Evolutionary conservation across 495 filamentous ascomycete genomes (phyloP).

Genomic region (Aspergillus nidulans): DNA sequence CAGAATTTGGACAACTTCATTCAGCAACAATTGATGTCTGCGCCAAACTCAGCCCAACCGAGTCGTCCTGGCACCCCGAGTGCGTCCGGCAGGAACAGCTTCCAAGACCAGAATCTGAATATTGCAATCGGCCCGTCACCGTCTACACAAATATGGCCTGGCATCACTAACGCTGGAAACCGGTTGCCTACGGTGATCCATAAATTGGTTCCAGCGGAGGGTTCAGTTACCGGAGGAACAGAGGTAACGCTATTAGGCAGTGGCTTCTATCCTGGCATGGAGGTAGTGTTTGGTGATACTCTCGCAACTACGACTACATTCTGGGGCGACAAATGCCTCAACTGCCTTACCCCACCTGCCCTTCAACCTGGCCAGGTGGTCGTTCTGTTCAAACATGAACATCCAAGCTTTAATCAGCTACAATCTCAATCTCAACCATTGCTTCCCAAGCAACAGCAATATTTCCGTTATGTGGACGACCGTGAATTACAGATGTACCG

Average conservation of each 20-base stretch:
- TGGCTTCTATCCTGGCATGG: conserved; percentile 72
- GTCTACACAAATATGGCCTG: conserved; percentile 38
- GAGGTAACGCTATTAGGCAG: conserved; percentile 81
- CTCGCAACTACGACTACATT: conserved; percentile 75
- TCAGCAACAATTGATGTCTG: conserved; percentile 57
- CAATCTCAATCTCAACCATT: conserved; percentile 41
- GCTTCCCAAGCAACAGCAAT: conserved; percentile 51
- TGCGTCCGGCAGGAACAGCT: conserved; percentile 40
- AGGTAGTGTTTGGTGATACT: conserved; percentile 80
- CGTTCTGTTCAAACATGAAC: conserved; percentile 66
- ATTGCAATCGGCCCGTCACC: conserved; percentile 29
- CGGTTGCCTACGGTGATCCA: conserved; percentile 57
- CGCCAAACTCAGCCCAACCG: conserved; percentile 59
- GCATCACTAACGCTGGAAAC: conserved; percentile 35
- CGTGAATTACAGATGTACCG: conserved; percentile 64
- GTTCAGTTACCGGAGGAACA: conserved; percentile 73
- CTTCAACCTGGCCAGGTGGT: conserved; percentile 63
- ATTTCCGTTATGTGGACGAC: conserved; percentile 78
- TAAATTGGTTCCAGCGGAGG: conserved; percentile 77
- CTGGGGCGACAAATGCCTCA: conserved; percentile 78
- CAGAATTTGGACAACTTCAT: conserved; percentile 55
- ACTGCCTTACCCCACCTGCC: conserved; percentile 77
- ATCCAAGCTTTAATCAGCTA: conserved; percentile 46
- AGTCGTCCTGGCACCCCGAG: conserved; percentile 45
- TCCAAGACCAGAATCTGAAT: conserved; percentile 35